These are phyloP conservation scores for Acanthochlamys bracteata DNA, from an alignment of 106 monocot species.

Conservation along the genomic window DNA sequence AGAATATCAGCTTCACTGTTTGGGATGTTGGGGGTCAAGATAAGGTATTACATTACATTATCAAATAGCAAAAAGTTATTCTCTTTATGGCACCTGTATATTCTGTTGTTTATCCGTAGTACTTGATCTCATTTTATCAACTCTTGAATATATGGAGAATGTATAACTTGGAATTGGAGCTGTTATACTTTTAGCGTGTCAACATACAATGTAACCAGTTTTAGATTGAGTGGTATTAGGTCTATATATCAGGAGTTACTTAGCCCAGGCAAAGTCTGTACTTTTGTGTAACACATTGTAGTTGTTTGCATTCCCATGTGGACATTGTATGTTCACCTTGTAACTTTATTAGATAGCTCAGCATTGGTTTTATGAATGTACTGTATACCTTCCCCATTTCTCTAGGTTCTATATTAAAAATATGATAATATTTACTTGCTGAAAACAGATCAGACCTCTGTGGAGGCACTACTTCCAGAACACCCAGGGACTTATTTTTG, in stretches of 20 bases:
- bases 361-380: not conserved
- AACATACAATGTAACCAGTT: too few species aligned
- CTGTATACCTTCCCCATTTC: not conserved
- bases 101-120: not conserved
- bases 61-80: not conserved
- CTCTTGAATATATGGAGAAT: too few species aligned
- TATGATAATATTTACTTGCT: not conserved
- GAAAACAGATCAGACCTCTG: slow-evolving; percentile 31
- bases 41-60: slow-evolving; percentile 12
- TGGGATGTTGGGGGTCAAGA: slow-evolving; percentile 44
- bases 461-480: slow-evolving; percentile 45
- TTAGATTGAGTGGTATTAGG: too few species aligned
- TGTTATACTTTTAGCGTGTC: too few species aligned
- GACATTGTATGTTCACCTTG: too few species aligned
- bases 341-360: not conserved
- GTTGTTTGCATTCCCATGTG: too few species aligned
- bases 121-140: not conserved
- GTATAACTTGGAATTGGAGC: too few species aligned
- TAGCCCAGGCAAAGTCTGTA: too few species aligned
- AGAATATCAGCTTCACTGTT: slow-evolving; percentile 44
- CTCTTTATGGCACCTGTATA: not conserved
- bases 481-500: slow-evolving; percentile 32
- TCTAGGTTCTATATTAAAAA: not conserved
- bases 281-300: too few species aligned
- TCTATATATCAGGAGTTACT: too few species aligned